Evolutionary conservation across 2,329 filamentous ascomycete genomes (phyloP), one percentile per base, ranked within the genome.

Genomic region (Epichloe hybrida): DNA sequence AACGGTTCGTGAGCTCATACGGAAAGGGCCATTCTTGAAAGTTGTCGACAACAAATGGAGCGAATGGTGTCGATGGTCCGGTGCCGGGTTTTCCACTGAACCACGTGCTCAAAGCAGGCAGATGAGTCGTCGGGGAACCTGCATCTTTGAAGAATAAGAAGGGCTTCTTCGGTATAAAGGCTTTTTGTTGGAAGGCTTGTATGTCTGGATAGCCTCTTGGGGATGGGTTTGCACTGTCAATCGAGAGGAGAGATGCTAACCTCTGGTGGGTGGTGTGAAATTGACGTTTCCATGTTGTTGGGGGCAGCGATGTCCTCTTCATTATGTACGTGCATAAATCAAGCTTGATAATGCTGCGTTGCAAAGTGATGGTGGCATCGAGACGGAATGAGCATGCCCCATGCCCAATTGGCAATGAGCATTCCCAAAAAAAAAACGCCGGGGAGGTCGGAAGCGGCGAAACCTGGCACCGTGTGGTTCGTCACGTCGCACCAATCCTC

Each of bases 51-150:
- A 68, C 57, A 1, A 56, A 17, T 9, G 60, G 31, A 23, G 43
- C 23, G 27, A 54, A 36, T n/a, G 51, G 51, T 23, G 27, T 21
- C 8, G n/a, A 34, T 11, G 34, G 17, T 31, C 5, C 35, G 27
- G 17, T 17, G 40, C 5, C 3, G 12, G 38, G 15, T 54, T 46
- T 20, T 52, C 23, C 44, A 35, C 52, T 52, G 58, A 87, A 86
- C 84, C 84, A 86, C 55, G 75, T 77, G 4, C 59, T 59, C 20
- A 72, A 64, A 1, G 80, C 80, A 0, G 80, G 78, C 1, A 83
- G 60, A 27, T 56, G 41, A 11, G 47, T 23, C 1, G 57, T 51
- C 2, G 62, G 55, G 46, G 75, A 75, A 2, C 62, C 59, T 6
- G 62, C 60, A 35, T 65, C 62, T n/a, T 70, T 71, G 6, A 80